Base-by-base conservation (phyloP, 1,284 basidiomycete genomes). In the Cronartium quercuum region DNA sequence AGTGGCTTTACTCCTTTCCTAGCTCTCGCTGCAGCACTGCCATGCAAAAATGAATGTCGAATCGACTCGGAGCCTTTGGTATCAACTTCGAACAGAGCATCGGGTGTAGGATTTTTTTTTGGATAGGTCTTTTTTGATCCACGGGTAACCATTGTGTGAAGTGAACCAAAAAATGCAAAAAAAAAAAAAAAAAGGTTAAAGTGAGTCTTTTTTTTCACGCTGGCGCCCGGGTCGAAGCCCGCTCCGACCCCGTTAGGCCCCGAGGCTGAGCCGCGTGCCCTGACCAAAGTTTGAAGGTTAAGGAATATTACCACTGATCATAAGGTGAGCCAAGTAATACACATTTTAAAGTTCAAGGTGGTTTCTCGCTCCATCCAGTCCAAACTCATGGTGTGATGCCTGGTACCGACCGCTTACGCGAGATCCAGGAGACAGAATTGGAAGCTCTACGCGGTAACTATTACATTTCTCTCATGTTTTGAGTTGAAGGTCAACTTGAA, bases 381-480 rank as follows among this genome's bases (percentile, higher is more conserved):
- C 1, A 29, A 29, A 29, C 29, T 29, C 29, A 29, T 29, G 29
- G 29, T 29, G 29, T 29, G 29, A 71, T 71, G 68, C 6, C 61
- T 21, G 35, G 60, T 62, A 62, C 62, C n/a, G 35, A 63, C 34
- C 60, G 64, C 21, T 64, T 71, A 47, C 68, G 68, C 7, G 60
- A 63, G 41, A 15, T 71, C 37, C 68, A 71, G 42, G 68, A 71
- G 57, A 71, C 68, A 21, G 68, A 71, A 34, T 38, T 71, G 13
- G 68, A 71, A 42, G 68, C 68, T 18, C 41, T 71, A 55, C 60
- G 68, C 42, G 68, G 68, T 71, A 38, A 34, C 60, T 61, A 35
- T 41, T 1, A 9, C 12, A 24, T 44, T 41, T 6, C 29, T 47
- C 18, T 38, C 12, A 55, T 41, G 29, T 12, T 4, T 51, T 35